Conservation (phyloP, 23 red algal genomes). For the Gracilaria vermiculophylla region DNA sequence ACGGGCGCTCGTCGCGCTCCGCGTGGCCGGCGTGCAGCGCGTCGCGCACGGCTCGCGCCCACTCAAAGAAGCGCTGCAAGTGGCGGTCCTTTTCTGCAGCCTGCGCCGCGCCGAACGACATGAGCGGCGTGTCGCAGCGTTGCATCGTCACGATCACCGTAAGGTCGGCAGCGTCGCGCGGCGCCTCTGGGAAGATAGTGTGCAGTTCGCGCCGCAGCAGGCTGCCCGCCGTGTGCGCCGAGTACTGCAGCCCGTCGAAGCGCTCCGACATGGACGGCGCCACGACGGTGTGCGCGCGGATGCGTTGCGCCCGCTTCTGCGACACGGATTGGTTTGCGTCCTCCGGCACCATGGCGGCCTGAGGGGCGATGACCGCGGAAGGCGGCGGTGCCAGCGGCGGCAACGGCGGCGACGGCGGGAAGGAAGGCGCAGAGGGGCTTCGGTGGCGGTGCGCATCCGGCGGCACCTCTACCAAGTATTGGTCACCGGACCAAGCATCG, state of each 20-base stretch:
- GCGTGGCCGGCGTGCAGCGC: background rate
- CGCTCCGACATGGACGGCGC: slow-evolving; percentile 1
- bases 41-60: slow-evolving; percentile 12
- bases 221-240: slow-evolving; percentile 14
- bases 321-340: no score
- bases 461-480: no score
- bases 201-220: slow-evolving; percentile 21
- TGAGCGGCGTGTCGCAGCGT: slow-evolving; percentile 5
- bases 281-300: background rate
- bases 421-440: no score
- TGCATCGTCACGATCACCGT: slow-evolving; percentile 62
- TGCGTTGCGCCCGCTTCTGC: background rate
- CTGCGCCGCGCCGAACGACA: slow-evolving; percentile 49
- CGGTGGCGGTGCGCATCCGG: no score
- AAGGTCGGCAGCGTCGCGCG: background rate
- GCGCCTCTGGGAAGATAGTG: slow-evolving; percentile 22
- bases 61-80: slow-evolving; percentile 29
- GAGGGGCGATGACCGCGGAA: no score
- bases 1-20: no score
- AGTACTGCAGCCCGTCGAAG: slow-evolving; percentile 46
- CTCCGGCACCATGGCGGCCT: no score
- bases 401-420: background rate
- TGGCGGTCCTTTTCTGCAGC: slow-evolving; percentile 65
- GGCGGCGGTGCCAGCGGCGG: no score
- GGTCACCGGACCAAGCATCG: background rate